Percentiles rank a stretch among this genome's conserved stretches.
phyloP scores from a whole-genome alignment of 2,329 filamentous ascomycete species.

The Fonsecaea multimorphosa region DNA sequence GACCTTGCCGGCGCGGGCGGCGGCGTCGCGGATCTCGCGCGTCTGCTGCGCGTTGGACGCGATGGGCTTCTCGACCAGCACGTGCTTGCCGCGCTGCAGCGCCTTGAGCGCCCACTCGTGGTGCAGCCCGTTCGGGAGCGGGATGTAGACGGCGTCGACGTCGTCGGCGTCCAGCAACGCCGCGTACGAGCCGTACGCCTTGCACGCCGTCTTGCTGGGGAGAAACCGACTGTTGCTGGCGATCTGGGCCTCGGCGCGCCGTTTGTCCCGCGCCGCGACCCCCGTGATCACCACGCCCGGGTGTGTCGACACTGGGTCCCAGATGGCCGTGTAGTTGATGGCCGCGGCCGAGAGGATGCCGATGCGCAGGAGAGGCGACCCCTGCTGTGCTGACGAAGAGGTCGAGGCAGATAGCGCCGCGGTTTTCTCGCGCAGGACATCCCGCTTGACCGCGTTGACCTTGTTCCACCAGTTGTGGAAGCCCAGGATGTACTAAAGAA shows the following conservation, averaged over 20 bases:
- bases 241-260: constrained; percentile 53
- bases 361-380: neutral
- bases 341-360: constrained; percentile 12
- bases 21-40: constrained; percentile 51
- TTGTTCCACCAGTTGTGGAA: constrained; percentile 28
- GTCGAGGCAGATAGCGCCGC: neutral
- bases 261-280: constrained; percentile 59
- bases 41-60: constrained; percentile 57
- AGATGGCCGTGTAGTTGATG: constrained; percentile 42
- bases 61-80: constrained; percentile 63
- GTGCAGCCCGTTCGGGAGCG: constrained; percentile 59
- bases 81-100: constrained; percentile 59
- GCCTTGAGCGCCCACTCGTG: constrained; percentile 57
- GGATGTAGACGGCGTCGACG: constrained; percentile 59
- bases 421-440: constrained; percentile 1
- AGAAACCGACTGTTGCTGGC: constrained; percentile 59
- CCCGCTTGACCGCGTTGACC: neutral
- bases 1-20: constrained; percentile 49
- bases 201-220: neutral
- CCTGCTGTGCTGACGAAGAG: neutral
- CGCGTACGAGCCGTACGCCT: constrained; percentile 31
- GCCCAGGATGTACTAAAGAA: neutral
- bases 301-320: constrained; percentile 57
- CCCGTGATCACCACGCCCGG: constrained; percentile 60
- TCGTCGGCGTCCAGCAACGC: constrained; percentile 56